Evolutionary conservation across 768 basidiomycete genomes (phyloP), one percentile per base, ranked within the genome.

Genomic region (Boletus reticulatus): DNA sequence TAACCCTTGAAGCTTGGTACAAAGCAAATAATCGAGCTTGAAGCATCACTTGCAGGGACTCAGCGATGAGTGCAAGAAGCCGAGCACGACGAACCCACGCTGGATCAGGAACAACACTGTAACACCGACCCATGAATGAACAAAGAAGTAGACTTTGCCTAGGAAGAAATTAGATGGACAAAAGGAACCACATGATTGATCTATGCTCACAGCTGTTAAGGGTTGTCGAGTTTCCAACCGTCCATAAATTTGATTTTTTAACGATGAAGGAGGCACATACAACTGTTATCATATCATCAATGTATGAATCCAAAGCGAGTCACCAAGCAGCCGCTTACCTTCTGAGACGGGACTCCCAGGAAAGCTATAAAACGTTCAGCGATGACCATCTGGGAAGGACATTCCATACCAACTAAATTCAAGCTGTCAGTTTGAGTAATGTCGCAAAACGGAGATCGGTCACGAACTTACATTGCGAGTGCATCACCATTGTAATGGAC

Each of bases 401-500:
- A 10, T 20, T 4, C 0, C 48, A 8, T 44, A 67, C 65, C 27
- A 11, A 56, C 34, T 31, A 58, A 20, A 31, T 56, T 59, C 53
- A 64, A 37, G 34, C 65, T 66, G 1, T 32, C 22, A 7, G 2
- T 20, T 44, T 52, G 4, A 50, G 46, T 43, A 13, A 4, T 11
- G 10, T 44, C 24, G 16, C 1, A 14, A 9, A 43, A 34, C 7
- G 48, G 5, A n/a, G 9, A 32, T 27, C 4, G 6, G 8, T n/a
- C 9, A 32, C 12, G 20, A 16, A 50, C 65, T 57, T 22, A 66
- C 65, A 62, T 62, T n/a, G 50, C 50, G 27, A 67, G 24, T 2
- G 37, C 49, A 43, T 67, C 52, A 24, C 65, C 65, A 1, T 59
- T 52, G 20, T 65, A 66, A 6, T 62, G 66, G 20, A 66, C 62